These are phyloP conservation scores for Podaxis pistillaris DNA, from an alignment of 768 basidiomycete species.

Conservation along the genomic window DNA sequence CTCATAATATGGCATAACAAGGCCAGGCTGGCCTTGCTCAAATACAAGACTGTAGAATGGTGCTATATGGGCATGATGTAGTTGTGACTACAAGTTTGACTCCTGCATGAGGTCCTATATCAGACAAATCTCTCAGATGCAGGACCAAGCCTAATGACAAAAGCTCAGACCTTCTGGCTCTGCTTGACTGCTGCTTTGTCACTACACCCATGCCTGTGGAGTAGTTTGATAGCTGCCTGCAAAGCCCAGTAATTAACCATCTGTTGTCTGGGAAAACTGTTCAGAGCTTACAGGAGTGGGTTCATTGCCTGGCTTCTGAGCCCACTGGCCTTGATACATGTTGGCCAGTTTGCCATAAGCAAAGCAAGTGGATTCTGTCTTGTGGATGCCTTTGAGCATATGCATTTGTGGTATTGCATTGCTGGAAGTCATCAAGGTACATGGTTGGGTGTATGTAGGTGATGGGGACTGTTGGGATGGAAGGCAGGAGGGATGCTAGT, in stretches of 20 bases:
- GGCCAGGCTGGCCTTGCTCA: slow-evolving; percentile 14
- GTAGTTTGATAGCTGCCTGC: background rate
- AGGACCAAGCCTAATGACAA: background rate
- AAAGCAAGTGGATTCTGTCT: background rate
- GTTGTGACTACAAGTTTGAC: slow-evolving; percentile 12
- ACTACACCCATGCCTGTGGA: background rate
- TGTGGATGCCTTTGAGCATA: too few relatives aligned
- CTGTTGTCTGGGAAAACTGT: background rate
- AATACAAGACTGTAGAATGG: slow-evolving; percentile 19
- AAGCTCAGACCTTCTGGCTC: background rate
- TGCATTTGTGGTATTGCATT: too few relatives aligned
- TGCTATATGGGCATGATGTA: slow-evolving; percentile 11
- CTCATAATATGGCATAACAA: slow-evolving; percentile 17
- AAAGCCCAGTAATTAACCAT: background rate
- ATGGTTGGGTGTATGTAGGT: too few relatives aligned
- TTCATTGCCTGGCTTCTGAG: background rate
- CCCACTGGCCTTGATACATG: slow-evolving; percentile 16
- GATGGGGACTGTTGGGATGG: too few relatives aligned
- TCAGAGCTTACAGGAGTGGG: background rate
- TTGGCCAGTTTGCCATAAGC: slow-evolving; percentile 17
- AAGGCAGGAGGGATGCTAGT: too few relatives aligned
- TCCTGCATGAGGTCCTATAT: slow-evolving; percentile 16
- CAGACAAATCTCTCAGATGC: background rate
- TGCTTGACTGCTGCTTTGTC: background rate
- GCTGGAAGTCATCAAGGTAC: too few relatives aligned